phyloP scores from a whole-genome alignment of 2,329 filamentous ascomycete species.

The Stagonosporopsis cucurbitacearum region DNA sequence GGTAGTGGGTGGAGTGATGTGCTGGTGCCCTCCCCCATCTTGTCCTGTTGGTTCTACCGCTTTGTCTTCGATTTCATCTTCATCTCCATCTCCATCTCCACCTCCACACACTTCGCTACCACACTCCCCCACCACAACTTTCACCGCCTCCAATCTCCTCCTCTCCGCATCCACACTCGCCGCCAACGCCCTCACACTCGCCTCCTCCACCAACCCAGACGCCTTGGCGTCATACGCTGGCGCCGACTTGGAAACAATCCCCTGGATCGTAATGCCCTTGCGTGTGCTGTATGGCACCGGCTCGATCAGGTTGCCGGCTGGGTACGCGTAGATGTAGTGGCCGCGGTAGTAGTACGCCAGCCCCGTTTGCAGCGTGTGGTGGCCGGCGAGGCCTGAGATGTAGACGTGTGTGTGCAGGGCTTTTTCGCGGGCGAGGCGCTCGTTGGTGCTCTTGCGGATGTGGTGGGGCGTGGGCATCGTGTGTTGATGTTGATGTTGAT shows the following conservation, averaged over 20 bases:
- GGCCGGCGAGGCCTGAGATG: constrained; percentile 33
- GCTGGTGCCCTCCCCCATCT: no score
- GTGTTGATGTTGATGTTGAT: neutral
- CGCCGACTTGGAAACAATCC: constrained; percentile 10
- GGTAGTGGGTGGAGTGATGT: no score
- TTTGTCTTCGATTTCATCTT: no score
- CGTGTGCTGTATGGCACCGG: constrained; percentile 29
- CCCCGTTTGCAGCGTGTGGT: constrained; percentile 29
- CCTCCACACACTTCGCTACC: no score
- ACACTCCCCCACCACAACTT: no score
- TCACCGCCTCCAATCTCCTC: no score
- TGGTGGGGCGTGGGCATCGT: neutral
- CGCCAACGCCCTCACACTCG: constrained; percentile 20
- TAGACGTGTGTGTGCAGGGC: constrained; percentile 26
- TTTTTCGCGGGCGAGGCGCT: constrained; percentile 12
- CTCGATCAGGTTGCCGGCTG: constrained; percentile 26
- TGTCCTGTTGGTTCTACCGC: no score
- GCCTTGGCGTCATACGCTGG: constrained; percentile 17
- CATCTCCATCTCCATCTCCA: neutral
- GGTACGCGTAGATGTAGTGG: constrained; percentile 35
- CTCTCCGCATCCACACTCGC: constrained; percentile 12
- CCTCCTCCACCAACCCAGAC: constrained; percentile 10
- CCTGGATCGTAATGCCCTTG: constrained; percentile 26
- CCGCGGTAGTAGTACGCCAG: constrained; percentile 43
- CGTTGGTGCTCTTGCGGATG: neutral